These are phyloP conservation scores for Fusarium liriodendri DNA, from an alignment of 2,329 filamentous ascomycete species.

Conservation along the genomic window DNA sequence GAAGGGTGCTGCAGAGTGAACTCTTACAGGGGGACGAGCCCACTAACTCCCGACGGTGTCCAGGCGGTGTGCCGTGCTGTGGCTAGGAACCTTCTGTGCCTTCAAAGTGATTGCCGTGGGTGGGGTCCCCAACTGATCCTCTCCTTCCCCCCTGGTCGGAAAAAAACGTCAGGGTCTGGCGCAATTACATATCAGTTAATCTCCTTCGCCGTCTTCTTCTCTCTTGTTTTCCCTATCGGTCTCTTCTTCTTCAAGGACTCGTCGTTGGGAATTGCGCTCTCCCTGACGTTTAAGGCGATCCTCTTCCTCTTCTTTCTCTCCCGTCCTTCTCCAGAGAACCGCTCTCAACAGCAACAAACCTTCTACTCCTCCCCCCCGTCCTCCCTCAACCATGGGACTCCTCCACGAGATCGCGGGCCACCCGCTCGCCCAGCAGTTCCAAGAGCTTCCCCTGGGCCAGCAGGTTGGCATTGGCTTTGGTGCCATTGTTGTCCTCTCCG, in stretches of 20 bases:
- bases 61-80: slow-evolving; percentile 31
- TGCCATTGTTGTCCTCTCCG: slow-evolving; percentile 62
- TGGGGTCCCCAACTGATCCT: slow-evolving; percentile 28
- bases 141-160: slow-evolving; percentile 29
- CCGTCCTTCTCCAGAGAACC: background rate
- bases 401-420: slow-evolving; percentile 62
- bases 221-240: slow-evolving; percentile 28
- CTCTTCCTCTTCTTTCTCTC: background rate
- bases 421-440: slow-evolving; percentile 63
- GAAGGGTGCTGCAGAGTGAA: slow-evolving; percentile 14
- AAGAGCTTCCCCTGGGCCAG: slow-evolving; percentile 57
- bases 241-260: slow-evolving; percentile 28
- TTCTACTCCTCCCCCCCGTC: background rate
- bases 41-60: slow-evolving; percentile 11
- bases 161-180: slow-evolving; percentile 41
- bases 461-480: slow-evolving; percentile 60
- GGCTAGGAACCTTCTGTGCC: slow-evolving; percentile 1
- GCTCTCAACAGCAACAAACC: slow-evolving; percentile 3
- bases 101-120: slow-evolving; percentile 11
- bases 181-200: slow-evolving; percentile 49
- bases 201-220: slow-evolving; percentile 41
- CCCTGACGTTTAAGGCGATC: slow-evolving; percentile 21
- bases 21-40: slow-evolving; percentile 2
- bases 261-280: slow-evolving; percentile 25
- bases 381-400: slow-evolving; percentile 62